Evolutionary conservation across 225 moss, liverwort and hornwort genomes (phyloP).

Genomic region (Takakia lepidozioides): DNA sequence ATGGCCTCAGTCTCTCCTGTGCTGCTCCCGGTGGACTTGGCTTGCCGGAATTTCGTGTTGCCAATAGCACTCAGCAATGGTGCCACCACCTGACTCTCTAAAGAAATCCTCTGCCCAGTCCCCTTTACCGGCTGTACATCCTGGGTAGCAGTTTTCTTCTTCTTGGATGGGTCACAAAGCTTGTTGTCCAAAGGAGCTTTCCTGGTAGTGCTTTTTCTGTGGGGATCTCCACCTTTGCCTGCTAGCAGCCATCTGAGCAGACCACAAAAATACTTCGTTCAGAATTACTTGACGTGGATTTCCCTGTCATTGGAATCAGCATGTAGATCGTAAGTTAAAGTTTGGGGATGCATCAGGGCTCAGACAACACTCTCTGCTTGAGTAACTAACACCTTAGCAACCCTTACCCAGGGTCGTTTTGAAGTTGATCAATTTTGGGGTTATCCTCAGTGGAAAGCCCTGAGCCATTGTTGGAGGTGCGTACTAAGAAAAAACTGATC

Average conservation of each 20-base stretch:
- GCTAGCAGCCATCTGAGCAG: constrained; percentile 56
- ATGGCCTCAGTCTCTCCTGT: neutral
- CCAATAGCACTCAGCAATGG: constrained; percentile 8
- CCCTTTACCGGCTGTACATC: constrained; percentile 8
- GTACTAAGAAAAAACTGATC: too few species aligned
- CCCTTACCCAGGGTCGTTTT: too few species aligned
- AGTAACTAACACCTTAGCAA: too few species aligned
- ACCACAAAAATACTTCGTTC: neutral
- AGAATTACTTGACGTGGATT: too few species aligned
- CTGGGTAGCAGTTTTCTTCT: constrained; percentile 16
- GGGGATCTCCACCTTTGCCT: constrained; percentile 41
- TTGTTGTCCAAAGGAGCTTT: constrained; percentile 44
- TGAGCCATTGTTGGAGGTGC: too few species aligned
- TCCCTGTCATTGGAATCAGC: too few species aligned
- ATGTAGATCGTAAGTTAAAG: too few species aligned
- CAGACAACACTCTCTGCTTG: too few species aligned
- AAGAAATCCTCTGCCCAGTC: neutral
- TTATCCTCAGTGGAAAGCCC: too few species aligned
- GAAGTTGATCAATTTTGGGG: too few species aligned
- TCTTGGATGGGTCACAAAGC: constrained; percentile 16
- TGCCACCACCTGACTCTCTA: constrained; percentile 5
- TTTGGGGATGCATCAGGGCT: too few species aligned
- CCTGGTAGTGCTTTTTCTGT: constrained; percentile 22
- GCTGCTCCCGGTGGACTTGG: constrained; percentile 3
- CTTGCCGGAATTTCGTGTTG: constrained; percentile 25